Evolutionary conservation across 805 yeast genomes (phyloP).

Genomic region (Suhomyces pyralidae): DNA sequence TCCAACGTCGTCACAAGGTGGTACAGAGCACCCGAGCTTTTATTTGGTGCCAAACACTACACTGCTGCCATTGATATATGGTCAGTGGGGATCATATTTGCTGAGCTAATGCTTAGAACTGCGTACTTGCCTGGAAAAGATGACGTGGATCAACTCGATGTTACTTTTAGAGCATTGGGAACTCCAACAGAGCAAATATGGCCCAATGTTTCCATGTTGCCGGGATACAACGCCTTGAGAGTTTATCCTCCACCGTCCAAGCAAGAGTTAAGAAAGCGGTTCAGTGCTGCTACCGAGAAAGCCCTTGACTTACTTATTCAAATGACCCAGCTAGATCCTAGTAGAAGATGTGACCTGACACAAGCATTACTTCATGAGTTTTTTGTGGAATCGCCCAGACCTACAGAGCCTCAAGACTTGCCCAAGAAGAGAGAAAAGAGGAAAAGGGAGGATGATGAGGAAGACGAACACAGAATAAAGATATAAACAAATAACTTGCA

Average conservation of each 20-base stretch:
- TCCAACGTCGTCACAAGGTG: slow-evolving; percentile 96
- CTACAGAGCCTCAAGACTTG: slow-evolving; percentile 64
- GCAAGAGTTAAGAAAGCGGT: slow-evolving; percentile 74
- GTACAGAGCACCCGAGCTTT: slow-evolving; percentile 80
- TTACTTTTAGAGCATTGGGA: slow-evolving; percentile 94
- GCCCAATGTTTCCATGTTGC: slow-evolving; percentile 84
- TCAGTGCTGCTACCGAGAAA: slow-evolving; percentile 84
- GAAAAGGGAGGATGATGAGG: slow-evolving; percentile 15
- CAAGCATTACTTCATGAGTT: slow-evolving; percentile 63
- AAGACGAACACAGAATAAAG: slow-evolving; percentile 20
- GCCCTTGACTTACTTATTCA: slow-evolving; percentile 74
- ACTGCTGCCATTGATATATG: slow-evolving; percentile 45
- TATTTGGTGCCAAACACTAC: slow-evolving; percentile 45
- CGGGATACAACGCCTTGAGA: slow-evolving; percentile 68
- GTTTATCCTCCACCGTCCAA: slow-evolving; percentile 82
- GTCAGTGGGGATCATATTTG: slow-evolving; percentile 67
- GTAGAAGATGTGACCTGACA: slow-evolving; percentile 62
- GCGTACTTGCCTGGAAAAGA: slow-evolving; percentile 94
- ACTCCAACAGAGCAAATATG: slow-evolving; percentile 90
- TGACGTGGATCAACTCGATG: slow-evolving; percentile 84
- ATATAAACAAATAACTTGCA: slow-evolving; percentile 7
- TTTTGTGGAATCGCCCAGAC: slow-evolving; percentile 70
- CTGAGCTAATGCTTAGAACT: slow-evolving; percentile 90
- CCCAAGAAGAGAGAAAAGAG: slow-evolving; percentile 47
- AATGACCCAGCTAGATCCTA: slow-evolving; percentile 76